Evolutionary conservation across 73 alveolate genomes (phyloP), one percentile per base, ranked within the genome.

Genomic region (Diophrys appendiculata): DNA sequence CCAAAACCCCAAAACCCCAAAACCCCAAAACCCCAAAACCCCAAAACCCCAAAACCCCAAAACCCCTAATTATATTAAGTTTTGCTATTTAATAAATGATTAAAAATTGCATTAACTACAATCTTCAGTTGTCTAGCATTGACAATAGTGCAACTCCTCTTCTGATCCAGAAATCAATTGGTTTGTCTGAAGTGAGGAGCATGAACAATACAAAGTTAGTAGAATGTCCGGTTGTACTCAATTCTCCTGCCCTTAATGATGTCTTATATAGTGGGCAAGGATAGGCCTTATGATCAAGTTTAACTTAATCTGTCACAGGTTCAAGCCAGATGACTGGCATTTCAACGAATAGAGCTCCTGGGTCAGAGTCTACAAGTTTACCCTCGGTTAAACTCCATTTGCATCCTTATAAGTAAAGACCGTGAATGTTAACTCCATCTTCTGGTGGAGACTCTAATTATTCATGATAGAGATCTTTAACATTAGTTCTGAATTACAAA

Each of bases 351-450:
- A 97, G 93, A 64, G 88, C 98, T 25, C 95, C 96, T 52, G 98
- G 98, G 30, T 88, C 93, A 3, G 92, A 70, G 81, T 98, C 99
- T 55, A 90, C 97, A 72, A 98, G 72, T 79, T 83, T 70, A 75
- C 89, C 82, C 65, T 88, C 91, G 29, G 80, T 87, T 55, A 88
- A 72, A 78, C 96, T 98, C 99, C 99, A 98, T 73, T 95, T 90
- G 30, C 99, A 98, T n/a, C 99, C 99, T 95, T 98, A 96, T 43
- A 98, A 72, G 94, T 81, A 98, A 24, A 98, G 92, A 43, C 99
- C 99, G 83, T 98, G 99, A 64, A 98, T 97, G 80, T 98, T 97
- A 54, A 98, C 99, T 72, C 99, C 99, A 83, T 91, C 97, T 33
- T 93, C 96, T 3, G 99, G 99, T 22, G 71, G 67, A 33, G 68